Conservation (phyloP, 495 filamentous ascomycete genomes). For the Annulohypoxylon moriforme region DNA sequence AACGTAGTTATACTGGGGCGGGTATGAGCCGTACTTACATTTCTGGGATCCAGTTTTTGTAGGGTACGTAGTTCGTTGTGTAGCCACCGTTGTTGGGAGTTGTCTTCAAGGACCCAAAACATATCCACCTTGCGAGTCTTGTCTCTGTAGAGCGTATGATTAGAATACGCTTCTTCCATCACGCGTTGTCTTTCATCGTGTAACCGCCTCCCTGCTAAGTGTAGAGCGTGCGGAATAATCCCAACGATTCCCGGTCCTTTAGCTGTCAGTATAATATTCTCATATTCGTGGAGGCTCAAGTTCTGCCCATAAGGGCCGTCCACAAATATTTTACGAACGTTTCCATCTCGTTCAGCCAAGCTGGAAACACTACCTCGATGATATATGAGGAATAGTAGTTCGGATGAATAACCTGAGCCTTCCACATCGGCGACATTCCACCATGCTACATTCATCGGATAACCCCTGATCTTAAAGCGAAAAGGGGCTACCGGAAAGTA, state of each 20-base stretch:
- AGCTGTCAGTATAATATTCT: conserved; percentile 1
- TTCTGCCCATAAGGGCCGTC: background rate
- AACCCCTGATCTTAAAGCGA: background rate
- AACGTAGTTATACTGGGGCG: background rate
- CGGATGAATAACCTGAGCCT: background rate
- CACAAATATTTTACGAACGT: background rate
- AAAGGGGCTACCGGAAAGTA: background rate
- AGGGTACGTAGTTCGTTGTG: background rate
- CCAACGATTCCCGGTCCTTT: background rate
- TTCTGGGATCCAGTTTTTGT: background rate
- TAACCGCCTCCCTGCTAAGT: background rate
- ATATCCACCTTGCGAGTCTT: background rate
- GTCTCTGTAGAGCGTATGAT: background rate
- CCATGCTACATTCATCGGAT: background rate
- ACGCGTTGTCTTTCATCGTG: background rate
- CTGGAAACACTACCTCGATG: background rate
- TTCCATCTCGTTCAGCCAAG: background rate
- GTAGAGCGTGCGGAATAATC: background rate
- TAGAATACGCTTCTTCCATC: background rate
- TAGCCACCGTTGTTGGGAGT: background rate
- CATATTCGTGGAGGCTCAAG: background rate
- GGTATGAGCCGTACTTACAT: background rate
- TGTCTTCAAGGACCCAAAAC: background rate
- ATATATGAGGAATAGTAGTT: background rate
- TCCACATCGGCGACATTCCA: background rate